Base-by-base conservation (phyloP, 2,329 filamentous ascomycete species). In the Phialophora chinensis region DNA sequence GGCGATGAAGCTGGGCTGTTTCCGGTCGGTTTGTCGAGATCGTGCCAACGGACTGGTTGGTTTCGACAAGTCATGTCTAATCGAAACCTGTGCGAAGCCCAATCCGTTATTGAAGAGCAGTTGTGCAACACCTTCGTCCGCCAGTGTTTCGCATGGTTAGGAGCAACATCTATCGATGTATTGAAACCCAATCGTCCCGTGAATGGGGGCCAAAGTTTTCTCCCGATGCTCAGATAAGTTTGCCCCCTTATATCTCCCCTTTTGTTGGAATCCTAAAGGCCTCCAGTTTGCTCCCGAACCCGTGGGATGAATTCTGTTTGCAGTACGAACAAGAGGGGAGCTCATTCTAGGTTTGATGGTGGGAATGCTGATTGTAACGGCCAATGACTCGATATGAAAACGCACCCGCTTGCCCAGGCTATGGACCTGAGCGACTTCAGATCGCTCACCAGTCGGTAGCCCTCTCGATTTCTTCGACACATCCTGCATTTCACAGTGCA, bases 341-440 rank as follows among this genome's bases (percentile, higher is more conserved):
- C 57, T 14, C 57, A 42, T 62, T 54, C 23, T n/a, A 50, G 52
- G 42, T 25, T 50, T 44, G 52, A 42, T 31, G 10, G 7, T 20
- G 33, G 27, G 42, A 20, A 29, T 55, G 59, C 62, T 66, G 66
- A 70, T 68, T 68, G 68, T 63, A 59, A 29, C 52, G 55, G 44
- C 57, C 47, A 52, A 62, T 67, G 61, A 66, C 57, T 66, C 65
- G 62, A 60, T 56, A 61, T 67, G 62, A 66, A 69, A 69, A 69
- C 67, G 65, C 50, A 62, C 29, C 29, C 56, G 60, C 59, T 63
- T 61, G 59, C 55, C 62, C 67, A 52, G 52, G 56, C 54, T 60
- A 49, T 64, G 42, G 59, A 52, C 31, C 49, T 50, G 38, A 53
- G 49, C 47, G 55, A 23, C 56, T 49, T 33, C 49, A 63, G 54